Evolutionary conservation across 768 basidiomycete genomes (phyloP).

Genomic region (Melanogaster broomeanus): DNA sequence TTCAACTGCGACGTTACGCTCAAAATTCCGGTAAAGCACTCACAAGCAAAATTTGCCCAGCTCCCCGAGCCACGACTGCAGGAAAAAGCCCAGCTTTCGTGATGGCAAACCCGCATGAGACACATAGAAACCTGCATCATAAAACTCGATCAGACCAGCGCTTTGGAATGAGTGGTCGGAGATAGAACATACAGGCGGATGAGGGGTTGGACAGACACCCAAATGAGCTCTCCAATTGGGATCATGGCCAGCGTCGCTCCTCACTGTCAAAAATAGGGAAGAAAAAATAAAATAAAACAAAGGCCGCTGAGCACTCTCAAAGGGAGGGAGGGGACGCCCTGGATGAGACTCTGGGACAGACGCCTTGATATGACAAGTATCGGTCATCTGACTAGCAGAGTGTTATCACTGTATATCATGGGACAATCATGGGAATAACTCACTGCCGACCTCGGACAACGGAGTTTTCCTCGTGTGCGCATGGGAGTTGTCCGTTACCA

Average conservation of each 20-base stretch:
- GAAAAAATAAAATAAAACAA: too few relatives aligned
- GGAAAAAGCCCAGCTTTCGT: conserved; percentile 66
- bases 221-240: conserved; percentile 50
- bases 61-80: conserved; percentile 54
- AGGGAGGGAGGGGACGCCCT: not conserved
- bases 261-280: too few relatives aligned
- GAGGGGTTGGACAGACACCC: conserved; percentile 62
- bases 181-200: conserved; percentile 53
- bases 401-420: too few relatives aligned
- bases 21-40: not conserved
- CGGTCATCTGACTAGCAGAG: too few relatives aligned
- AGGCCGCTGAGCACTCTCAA: not conserved
- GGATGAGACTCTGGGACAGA: too few relatives aligned
- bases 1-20: not conserved
- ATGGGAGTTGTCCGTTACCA: too few relatives aligned
- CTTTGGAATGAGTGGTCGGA: not conserved
- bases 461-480: not conserved
- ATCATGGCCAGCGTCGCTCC: conserved; percentile 16
- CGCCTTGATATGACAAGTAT: too few relatives aligned
- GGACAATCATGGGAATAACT: not conserved
- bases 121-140: conserved; percentile 50
- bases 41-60: conserved; percentile 62
- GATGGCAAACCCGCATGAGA: conserved; percentile 54
- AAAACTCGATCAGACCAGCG: conserved; percentile 3
- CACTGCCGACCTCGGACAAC: not conserved